Evolutionary conservation across 2,329 filamentous ascomycete species (phyloP).

Genomic region (Leptodontidium sp.): DNA sequence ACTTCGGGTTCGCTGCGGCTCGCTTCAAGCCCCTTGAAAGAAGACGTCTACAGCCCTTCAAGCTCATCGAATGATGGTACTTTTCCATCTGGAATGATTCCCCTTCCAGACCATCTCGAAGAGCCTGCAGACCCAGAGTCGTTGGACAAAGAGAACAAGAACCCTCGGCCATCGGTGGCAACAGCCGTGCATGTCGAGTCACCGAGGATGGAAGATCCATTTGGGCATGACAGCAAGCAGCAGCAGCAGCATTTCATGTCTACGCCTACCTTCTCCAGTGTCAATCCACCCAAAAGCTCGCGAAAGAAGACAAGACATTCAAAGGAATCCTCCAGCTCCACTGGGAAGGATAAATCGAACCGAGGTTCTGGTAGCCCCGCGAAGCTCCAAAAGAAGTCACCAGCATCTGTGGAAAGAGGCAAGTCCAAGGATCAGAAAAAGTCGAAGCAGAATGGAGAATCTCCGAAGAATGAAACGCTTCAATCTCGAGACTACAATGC

Average conservation of each 20-base stretch:
- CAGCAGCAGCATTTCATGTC: slow-evolving; percentile 21
- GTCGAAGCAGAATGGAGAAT: not conserved
- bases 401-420: not conserved
- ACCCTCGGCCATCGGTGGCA: slow-evolving; percentile 1
- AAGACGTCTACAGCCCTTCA: slow-evolving; percentile 11
- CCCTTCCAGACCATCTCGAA: not conserved
- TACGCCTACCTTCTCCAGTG: slow-evolving; percentile 17
- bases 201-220: not conserved
- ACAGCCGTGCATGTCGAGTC: not conserved
- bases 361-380: not conserved
- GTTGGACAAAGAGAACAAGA: slow-evolving; percentile 17
- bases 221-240: slow-evolving; percentile 8
- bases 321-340: slow-evolving; percentile 15
- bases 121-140: not conserved
- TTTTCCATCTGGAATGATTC: slow-evolving; percentile 12
- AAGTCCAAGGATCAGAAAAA: slow-evolving; percentile 2
- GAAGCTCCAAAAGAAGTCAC: slow-evolving; percentile 13
- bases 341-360: slow-evolving; percentile 3
- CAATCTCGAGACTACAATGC: slow-evolving; percentile 6
- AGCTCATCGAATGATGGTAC: slow-evolving; percentile 15
- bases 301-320: slow-evolving; percentile 15
- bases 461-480: not conserved
- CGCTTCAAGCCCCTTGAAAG: not conserved
- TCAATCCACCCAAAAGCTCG: not conserved
- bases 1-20: slow-evolving; percentile 3